These are phyloP conservation scores for Paramecium primaurelia DNA, from an alignment of 73 alveolate genomes.

Conservation along the genomic window DNA sequence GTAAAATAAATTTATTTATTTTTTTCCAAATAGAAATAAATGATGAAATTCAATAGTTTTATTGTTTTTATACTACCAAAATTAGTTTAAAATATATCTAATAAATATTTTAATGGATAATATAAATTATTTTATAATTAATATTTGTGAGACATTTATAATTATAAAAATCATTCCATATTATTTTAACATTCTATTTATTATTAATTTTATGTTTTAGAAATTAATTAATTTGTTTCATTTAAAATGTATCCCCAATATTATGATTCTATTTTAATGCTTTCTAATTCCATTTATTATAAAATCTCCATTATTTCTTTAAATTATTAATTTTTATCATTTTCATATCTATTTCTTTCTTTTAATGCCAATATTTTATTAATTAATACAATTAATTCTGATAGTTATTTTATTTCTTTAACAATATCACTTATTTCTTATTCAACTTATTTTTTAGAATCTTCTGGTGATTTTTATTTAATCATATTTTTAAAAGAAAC, in stretches of 20 bases:
- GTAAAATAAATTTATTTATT: too few relatives aligned
- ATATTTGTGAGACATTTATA: not conserved
- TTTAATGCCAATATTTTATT: not conserved
- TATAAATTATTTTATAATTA: not conserved
- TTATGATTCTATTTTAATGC: not conserved
- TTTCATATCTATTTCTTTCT: not conserved
- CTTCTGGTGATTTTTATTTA: not conserved
- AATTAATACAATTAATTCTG: not conserved
- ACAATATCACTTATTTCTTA: not conserved
- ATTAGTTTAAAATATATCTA: too few relatives aligned
- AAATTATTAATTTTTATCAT: not conserved
- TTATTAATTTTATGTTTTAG: not conserved
- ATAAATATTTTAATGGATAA: too few relatives aligned
- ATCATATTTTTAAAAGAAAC: not conserved
- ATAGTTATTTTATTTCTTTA: not conserved
- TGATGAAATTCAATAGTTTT: too few relatives aligned
- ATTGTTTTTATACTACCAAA: too few relatives aligned
- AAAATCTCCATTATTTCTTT: not conserved
- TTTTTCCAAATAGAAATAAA: too few relatives aligned
- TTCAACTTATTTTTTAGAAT: not conserved
- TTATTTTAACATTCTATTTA: not conserved
- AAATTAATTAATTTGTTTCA: not conserved
- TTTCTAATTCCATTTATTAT: not conserved
- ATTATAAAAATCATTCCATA: not conserved
- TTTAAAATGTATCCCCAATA: not conserved